phyloP scores from a whole-genome alignment of 2,329 filamentous ascomycete species.

The Emergomyces orientalis region DNA sequence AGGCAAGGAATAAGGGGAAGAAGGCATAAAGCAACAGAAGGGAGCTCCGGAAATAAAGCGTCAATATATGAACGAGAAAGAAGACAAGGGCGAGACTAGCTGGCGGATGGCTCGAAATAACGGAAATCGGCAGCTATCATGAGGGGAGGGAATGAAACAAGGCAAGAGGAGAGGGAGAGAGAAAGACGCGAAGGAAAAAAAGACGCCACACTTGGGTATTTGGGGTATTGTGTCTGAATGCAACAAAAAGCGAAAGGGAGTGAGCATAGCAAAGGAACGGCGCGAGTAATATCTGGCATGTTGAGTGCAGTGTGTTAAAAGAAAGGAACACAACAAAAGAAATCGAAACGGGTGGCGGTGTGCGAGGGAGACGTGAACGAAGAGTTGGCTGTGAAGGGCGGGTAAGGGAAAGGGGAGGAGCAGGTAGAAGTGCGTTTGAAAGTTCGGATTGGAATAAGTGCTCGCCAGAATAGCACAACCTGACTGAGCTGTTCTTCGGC shows the following conservation, averaged over 20 bases:
- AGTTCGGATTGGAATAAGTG: background rate
- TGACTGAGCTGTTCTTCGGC: background rate
- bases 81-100: background rate
- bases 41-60: background rate
- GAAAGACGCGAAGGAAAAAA: conserved; percentile 13
- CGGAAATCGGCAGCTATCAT: background rate
- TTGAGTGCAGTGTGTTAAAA: background rate
- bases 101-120: background rate
- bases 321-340: background rate
- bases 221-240: background rate
- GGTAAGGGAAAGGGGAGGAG: background rate
- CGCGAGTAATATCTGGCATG: background rate
- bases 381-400: background rate
- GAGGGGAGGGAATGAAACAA: background rate
- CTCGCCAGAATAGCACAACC: background rate
- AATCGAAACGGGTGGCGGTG: background rate
- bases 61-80: background rate
- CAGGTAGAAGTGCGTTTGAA: background rate
- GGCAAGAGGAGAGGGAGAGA: conserved; percentile 10
- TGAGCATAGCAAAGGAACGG: background rate
- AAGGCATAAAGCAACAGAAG: background rate
- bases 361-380: background rate
- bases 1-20: background rate
- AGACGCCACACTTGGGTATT: conserved; percentile 9
- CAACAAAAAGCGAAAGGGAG: background rate